A percentile compares a stretch with the other conserved stretches of the same genome.
phyloP scores from a whole-genome alignment of 441 rosid species.

The Pelargonium fulgidum region DNA sequence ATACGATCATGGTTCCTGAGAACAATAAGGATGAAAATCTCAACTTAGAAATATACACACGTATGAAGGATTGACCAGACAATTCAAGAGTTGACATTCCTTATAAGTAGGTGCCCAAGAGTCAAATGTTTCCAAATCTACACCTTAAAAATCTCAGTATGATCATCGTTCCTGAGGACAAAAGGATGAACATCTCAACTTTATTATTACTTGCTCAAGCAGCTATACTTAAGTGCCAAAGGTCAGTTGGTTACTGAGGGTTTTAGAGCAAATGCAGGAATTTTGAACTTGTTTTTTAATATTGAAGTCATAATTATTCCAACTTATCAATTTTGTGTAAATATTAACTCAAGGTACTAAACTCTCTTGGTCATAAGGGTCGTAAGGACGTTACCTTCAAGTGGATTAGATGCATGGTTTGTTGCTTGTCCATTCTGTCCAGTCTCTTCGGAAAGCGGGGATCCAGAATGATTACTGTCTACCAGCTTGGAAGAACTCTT shows the following conservation, averaged over 20 bases:
- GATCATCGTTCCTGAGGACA: too few relatives aligned
- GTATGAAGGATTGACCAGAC: too few relatives aligned
- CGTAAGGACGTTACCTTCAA: slow-evolving; percentile 50
- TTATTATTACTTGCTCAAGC: neutral
- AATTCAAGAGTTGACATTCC: too few relatives aligned
- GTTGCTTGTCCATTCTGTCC: slow-evolving; percentile 59
- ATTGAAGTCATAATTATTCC: neutral
- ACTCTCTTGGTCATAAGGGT: slow-evolving; percentile 18
- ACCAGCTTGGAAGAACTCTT: slow-evolving; percentile 61
- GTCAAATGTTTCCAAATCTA: too few relatives aligned
- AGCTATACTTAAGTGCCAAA: neutral
- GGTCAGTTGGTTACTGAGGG: neutral
- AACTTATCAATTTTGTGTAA: slow-evolving; percentile 14
- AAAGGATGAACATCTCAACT: too few relatives aligned
- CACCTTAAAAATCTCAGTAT: too few relatives aligned
- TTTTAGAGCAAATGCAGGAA: neutral
- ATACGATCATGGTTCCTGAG: too few relatives aligned
- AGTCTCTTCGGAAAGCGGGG: slow-evolving; percentile 74
- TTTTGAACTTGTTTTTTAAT: neutral
- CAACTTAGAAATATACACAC: too few relatives aligned
- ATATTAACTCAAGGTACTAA: slow-evolving; percentile 4
- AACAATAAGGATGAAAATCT: too few relatives aligned
- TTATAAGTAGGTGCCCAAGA: too few relatives aligned
- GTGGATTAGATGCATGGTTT: slow-evolving; percentile 63
- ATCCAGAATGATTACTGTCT: slow-evolving; percentile 61